Percentiles rank a stretch among this genome's conserved stretches.
These are phyloP conservation scores for Thoreauomyces humboldtii DNA, from an alignment of 192 early-diverging fungal genomes.

Conservation along the genomic window DNA sequence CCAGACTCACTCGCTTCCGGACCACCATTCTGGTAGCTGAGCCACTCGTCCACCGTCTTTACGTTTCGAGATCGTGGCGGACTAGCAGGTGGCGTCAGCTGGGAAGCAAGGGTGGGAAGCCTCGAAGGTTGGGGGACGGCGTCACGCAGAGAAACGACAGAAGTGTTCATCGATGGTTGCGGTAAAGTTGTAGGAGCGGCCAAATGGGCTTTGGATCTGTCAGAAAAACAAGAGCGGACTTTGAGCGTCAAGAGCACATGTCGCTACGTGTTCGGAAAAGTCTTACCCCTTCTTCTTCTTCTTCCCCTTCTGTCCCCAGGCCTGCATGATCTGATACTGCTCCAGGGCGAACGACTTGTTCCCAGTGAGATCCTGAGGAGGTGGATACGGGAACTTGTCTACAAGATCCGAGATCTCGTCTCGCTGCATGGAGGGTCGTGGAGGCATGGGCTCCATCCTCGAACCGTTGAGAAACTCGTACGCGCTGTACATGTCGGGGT, in stretches of 20 bases:
- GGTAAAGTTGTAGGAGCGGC: too few relatives aligned
- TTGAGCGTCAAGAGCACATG: too few relatives aligned
- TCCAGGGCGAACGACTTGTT: neutral
- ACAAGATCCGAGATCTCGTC: neutral
- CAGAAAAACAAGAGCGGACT: too few relatives aligned
- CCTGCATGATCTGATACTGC: slow-evolving; percentile 8
- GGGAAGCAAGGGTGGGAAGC: neutral
- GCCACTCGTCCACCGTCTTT: slow-evolving; percentile 6
- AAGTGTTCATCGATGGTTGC: too few relatives aligned
- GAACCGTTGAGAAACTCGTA: slow-evolving; percentile 3
- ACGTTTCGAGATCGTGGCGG: neutral
- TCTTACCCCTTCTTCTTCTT: neutral
- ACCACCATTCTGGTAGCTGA: neutral
- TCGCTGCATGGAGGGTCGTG: neutral
- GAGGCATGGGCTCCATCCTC: neutral
- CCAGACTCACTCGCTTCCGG: too few relatives aligned
- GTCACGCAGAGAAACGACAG: too few relatives aligned
- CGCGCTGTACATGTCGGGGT: slow-evolving; percentile 13
- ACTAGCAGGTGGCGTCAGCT: neutral
- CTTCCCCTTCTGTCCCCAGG: neutral
- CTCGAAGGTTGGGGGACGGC: neutral
- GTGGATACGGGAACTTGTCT: slow-evolving; percentile 2
- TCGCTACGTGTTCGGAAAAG: too few relatives aligned
- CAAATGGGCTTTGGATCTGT: too few relatives aligned
- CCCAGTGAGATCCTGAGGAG: neutral